Conservation (phyloP, 1,284 basidiomycete genomes). For the Agaricales sp. region DNA sequence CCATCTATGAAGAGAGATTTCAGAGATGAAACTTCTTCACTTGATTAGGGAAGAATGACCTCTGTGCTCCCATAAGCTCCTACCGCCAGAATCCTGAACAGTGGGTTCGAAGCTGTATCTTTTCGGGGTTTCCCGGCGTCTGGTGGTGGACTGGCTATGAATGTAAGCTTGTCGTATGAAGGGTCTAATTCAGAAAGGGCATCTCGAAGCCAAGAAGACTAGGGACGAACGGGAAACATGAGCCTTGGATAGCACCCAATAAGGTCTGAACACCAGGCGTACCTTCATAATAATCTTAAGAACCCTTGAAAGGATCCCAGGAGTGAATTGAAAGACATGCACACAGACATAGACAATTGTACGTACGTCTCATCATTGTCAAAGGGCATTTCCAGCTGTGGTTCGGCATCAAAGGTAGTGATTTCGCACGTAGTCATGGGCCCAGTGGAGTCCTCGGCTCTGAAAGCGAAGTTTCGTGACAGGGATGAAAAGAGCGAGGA, state of each 20-base stretch:
- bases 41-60: conserved; percentile 28
- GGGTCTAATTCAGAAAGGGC: conserved; percentile 86
- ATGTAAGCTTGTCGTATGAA: conserved; percentile 72
- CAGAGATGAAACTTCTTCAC: background rate
- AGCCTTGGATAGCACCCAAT: background rate
- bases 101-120: conserved; percentile 31
- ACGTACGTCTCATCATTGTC: conserved; percentile 58
- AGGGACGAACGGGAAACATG: conserved; percentile 9
- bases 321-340: conserved; percentile 1
- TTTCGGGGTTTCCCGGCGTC: conserved; percentile 19
- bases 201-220: conserved; percentile 89
- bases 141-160: conserved; percentile 64
- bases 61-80: conserved; percentile 80
- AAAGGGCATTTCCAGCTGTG: conserved; percentile 72
- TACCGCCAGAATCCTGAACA: conserved; percentile 67
- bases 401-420: conserved; percentile 78
- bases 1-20: conserved; percentile 52
- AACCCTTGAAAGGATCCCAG: conserved; percentile 31
- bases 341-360: background rate
- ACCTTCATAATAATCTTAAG: conserved; percentile 86
- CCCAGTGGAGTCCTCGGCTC: conserved; percentile 74
- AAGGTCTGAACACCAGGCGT: conserved; percentile 10
- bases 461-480: conserved; percentile 21
- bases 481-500: conserved; percentile 6
- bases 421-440: conserved; percentile 88